Base-by-base conservation (phyloP, 768 basidiomycete genomes). In the Mycena crocata region DNA sequence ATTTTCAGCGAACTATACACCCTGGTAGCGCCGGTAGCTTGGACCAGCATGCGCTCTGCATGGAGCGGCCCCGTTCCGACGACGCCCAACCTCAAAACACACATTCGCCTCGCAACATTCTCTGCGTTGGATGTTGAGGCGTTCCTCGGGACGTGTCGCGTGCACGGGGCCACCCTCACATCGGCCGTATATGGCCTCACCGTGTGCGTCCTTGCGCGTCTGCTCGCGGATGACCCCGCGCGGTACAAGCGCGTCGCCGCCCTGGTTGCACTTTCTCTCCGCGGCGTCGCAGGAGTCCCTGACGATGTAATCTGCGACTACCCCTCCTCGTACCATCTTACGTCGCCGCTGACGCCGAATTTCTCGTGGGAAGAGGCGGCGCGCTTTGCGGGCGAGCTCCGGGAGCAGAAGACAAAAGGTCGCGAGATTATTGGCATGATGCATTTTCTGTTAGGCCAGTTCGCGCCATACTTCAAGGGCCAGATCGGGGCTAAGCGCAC, bases 361-460 rank as follows among this genome's bases (percentile, higher is more conserved):
- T 80, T 81, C 54, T 76, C 76, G 1, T 83, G 82, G 82, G 58
- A 55, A 1, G 37, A 56, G 15, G 81, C 82, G 2, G 50, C 75
- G 10, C 45, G 70, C 17, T 71, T 76, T 56, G 70, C 78, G 1
- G 54, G 56, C 17, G 67, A 59, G n/a, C 73, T 82, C 35, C 73
- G 73, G 37, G 32, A 31, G 24, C 64, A 73, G 24, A 67, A 58
- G 4, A 57, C 64, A 10, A 62, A 70, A 21, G 69, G 71, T 3
- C 56, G 58, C 5, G 69, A 74, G 26, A 42, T 64, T 4, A 55
- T 82, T 17, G 82, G 82, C 15, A 62, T 79, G 67, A 64, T 84
- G 45, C 73, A 74, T 45, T 80, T 68, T 55, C 67, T 82, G 17
- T 73, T 71, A 50, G 78, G 79, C 19, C 69, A 74, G 30, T 77